These are phyloP conservation scores for Trichoderma atroviride DNA, from an alignment of 2,329 filamentous ascomycete species.

Conservation along the genomic window DNA sequence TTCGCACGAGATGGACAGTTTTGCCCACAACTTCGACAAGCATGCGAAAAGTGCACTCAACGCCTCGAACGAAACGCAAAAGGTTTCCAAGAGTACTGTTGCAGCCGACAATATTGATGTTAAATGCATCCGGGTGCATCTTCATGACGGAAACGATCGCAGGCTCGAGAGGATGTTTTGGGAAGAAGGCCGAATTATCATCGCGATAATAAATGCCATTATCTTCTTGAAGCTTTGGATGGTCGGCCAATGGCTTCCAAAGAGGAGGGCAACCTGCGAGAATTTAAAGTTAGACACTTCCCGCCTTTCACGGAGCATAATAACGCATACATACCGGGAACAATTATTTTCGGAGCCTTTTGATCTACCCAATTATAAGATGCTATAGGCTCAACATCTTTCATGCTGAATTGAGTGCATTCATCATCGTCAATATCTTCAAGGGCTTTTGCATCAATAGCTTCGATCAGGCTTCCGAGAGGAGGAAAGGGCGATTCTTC, in stretches of 20 bases:
- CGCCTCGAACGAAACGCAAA: slow-evolving; percentile 54
- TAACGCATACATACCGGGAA: slow-evolving; percentile 43
- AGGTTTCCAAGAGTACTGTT: slow-evolving; percentile 64
- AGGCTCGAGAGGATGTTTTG: slow-evolving; percentile 55
- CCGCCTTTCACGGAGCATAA: background rate
- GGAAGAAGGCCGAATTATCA: slow-evolving; percentile 54
- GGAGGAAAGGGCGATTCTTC: slow-evolving; percentile 29
- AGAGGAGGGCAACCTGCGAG: slow-evolving; percentile 36
- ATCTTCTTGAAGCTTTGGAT: slow-evolving; percentile 44
- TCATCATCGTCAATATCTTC: background rate
- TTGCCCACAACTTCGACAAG: slow-evolving; percentile 56
- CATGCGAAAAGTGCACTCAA: slow-evolving; percentile 58
- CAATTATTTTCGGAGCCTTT: slow-evolving; percentile 45
- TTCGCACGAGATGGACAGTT: slow-evolving; percentile 65
- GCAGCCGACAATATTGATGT: slow-evolving; percentile 51
- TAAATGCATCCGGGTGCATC: slow-evolving; percentile 29
- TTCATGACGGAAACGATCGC: slow-evolving; percentile 46
- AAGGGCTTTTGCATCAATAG: slow-evolving; percentile 27
- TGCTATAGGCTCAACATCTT: slow-evolving; percentile 44
- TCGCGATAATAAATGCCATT: slow-evolving; percentile 56
- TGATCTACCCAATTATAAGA: slow-evolving; percentile 56
- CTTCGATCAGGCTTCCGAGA: slow-evolving; percentile 33
- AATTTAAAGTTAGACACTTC: background rate
- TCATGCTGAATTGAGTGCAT: slow-evolving; percentile 34
- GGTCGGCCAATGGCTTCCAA: slow-evolving; percentile 40